Percentiles rank a stretch among this genome's conserved stretches.
phyloP scores from a whole-genome alignment of 345 rosid genomes.

The Citrus glauca region DNA sequence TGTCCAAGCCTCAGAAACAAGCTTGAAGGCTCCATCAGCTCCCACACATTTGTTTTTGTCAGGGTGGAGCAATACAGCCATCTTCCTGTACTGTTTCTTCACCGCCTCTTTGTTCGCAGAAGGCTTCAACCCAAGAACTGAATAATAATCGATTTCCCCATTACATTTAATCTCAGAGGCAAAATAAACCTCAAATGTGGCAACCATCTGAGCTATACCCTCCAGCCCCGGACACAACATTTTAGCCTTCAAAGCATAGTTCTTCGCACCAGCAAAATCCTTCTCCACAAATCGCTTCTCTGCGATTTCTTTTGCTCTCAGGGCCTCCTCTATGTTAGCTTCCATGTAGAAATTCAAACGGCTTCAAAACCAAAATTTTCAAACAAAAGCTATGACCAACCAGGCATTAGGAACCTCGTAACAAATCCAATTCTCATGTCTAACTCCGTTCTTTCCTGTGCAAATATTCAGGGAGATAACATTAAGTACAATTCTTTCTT shows the following conservation, averaged over 20 bases:
- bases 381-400: slow-evolving; percentile 34
- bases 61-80: slow-evolving; percentile 94
- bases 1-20: slow-evolving; percentile 93
- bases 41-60: slow-evolving; percentile 92
- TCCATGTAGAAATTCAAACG: slow-evolving; percentile 54
- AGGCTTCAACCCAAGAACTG: slow-evolving; percentile 89
- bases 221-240: slow-evolving; percentile 72
- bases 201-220: slow-evolving; percentile 89
- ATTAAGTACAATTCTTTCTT: slow-evolving; percentile 19
- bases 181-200: slow-evolving; percentile 84
- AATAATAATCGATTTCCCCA: slow-evolving; percentile 75
- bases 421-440: slow-evolving; percentile 22
- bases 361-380: slow-evolving; percentile 21
- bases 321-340: slow-evolving; percentile 69
- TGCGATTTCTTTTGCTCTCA: slow-evolving; percentile 77
- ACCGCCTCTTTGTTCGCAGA: slow-evolving; percentile 79
- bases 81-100: slow-evolving; percentile 85
- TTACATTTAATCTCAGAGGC: slow-evolving; percentile 68
- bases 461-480: slow-evolving; percentile 23
- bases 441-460: slow-evolving; percentile 46
- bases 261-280: slow-evolving; percentile 77
- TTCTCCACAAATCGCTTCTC: slow-evolving; percentile 79
- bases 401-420: slow-evolving; percentile 20
- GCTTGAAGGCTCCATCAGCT: slow-evolving; percentile 96
- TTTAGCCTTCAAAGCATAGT: slow-evolving; percentile 77